These are phyloP conservation scores for Schwanniomyces pseudopolymorphus DNA, from an alignment of 805 yeast species.

Conservation along the genomic window DNA sequence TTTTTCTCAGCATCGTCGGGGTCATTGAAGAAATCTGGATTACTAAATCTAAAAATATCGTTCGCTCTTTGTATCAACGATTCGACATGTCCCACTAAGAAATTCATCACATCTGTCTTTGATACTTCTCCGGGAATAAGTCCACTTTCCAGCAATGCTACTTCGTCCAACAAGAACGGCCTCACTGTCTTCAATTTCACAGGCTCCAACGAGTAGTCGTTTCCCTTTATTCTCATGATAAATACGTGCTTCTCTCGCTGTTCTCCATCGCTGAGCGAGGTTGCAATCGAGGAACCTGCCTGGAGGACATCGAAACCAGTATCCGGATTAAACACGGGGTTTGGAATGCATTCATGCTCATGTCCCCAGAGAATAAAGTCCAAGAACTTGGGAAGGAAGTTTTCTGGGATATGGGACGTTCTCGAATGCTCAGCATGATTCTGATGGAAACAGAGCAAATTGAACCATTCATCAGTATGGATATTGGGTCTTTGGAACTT, in stretches of 20 bases:
- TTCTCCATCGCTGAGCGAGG: conserved; percentile 85
- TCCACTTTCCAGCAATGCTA: conserved; percentile 52
- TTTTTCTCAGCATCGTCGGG: conserved; percentile 2
- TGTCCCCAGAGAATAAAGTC: conserved; percentile 96
- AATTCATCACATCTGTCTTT: conserved; percentile 58
- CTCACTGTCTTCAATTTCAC: conserved; percentile 70
- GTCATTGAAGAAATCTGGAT: conserved; percentile 28
- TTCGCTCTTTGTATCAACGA: conserved; percentile 60
- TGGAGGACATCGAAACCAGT: conserved; percentile 77
- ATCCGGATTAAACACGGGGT: conserved; percentile 56
- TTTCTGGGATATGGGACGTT: conserved; percentile 82
- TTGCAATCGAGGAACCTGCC: conserved; percentile 93
- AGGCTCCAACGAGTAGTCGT: conserved; percentile 55
- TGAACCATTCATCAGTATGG: conserved; percentile 71
- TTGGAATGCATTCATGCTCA: conserved; percentile 90
- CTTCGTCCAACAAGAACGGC: conserved; percentile 75
- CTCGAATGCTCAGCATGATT: conserved; percentile 81
- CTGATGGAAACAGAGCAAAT: conserved; percentile 85
- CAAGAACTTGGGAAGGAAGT: conserved; percentile 74
- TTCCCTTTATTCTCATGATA: conserved; percentile 62
- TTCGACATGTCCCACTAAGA: conserved; percentile 64
- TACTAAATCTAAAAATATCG: conserved; percentile 41
- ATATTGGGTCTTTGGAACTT: conserved; percentile 70
- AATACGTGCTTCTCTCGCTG: conserved; percentile 72
- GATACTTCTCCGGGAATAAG: conserved; percentile 62